phyloP scores from a whole-genome alignment of 495 filamentous ascomycete genomes.

The Copromyces sp. region DNA sequence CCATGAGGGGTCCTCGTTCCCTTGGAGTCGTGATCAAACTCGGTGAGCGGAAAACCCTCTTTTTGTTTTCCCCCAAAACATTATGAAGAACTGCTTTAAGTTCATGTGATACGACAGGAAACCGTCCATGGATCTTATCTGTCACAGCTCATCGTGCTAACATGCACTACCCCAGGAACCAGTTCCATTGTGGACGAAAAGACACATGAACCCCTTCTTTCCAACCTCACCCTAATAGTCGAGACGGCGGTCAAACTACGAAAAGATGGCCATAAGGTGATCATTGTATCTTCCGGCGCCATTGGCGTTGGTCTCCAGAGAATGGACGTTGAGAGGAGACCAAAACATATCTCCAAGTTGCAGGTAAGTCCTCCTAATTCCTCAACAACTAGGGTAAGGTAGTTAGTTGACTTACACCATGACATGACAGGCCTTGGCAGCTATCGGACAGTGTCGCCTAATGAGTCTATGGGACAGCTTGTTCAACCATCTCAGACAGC shows the following conservation, averaged over 20 bases:
- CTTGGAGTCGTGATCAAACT: constrained; percentile 88
- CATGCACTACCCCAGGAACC: constrained; percentile 50
- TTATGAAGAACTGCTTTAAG: not conserved
- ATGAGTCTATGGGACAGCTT: constrained; percentile 94
- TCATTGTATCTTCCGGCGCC: constrained; percentile 92
- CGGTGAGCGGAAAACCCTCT: constrained; percentile 45
- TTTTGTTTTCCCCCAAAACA: not conserved
- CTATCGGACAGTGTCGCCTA: constrained; percentile 89
- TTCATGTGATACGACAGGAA: not conserved
- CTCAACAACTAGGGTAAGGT: not conserved
- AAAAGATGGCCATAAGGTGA: constrained; percentile 86
- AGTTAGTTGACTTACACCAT: not conserved
- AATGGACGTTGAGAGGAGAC: constrained; percentile 82
- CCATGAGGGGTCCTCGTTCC: constrained; percentile 42
- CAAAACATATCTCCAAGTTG: constrained; percentile 75
- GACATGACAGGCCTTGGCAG: constrained; percentile 76
- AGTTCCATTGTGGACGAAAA: constrained; percentile 96
- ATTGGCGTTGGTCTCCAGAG: constrained; percentile 85
- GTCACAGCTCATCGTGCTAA: not conserved
- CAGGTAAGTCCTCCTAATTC: constrained; percentile 43
- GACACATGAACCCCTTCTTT: constrained; percentile 92
- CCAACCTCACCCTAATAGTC: constrained; percentile 80
- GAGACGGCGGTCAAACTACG: constrained; percentile 79
- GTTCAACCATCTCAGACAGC: constrained; percentile 77
- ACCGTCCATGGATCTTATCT: not conserved